Evolutionary conservation across 176 grass and related monocot species (phyloP).

Genomic region (Rhynchospora breviuscula): DNA sequence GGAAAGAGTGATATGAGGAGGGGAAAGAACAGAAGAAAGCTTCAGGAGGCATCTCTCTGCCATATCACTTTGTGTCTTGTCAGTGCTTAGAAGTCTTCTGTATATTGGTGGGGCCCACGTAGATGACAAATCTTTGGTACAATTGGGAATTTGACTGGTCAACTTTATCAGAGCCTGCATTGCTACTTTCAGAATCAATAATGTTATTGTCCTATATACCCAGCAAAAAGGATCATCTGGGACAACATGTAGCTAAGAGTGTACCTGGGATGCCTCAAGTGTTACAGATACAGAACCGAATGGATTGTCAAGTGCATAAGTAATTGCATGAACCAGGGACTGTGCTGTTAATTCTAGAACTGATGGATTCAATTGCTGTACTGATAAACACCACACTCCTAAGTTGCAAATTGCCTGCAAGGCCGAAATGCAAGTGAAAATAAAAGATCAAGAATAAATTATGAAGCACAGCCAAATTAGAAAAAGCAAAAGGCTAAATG

Average conservation of each 20-base stretch:
- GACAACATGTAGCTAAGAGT: background rate
- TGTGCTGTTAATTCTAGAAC: slow-evolving; percentile 34
- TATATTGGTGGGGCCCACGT: slow-evolving; percentile 71
- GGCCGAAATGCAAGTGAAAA: slow-evolving; percentile 10
- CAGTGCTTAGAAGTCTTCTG: slow-evolving; percentile 64
- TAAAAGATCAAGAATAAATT: slow-evolving; percentile 8
- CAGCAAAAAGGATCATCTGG: background rate
- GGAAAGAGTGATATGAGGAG: slow-evolving; percentile 49
- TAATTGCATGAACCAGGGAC: slow-evolving; percentile 39
- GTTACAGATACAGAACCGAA: slow-evolving; percentile 78
- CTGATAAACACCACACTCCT: slow-evolving; percentile 68
- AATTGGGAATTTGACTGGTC: slow-evolving; percentile 35
- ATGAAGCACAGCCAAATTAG: background rate
- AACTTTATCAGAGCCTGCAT: slow-evolving; percentile 58
- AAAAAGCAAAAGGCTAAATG: background rate
- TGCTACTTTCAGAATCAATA: slow-evolving; percentile 22
- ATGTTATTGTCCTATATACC: background rate
- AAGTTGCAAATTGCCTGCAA: slow-evolving; percentile 72
- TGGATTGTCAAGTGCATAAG: slow-evolving; percentile 72
- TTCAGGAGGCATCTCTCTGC: slow-evolving; percentile 74
- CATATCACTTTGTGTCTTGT: slow-evolving; percentile 57
- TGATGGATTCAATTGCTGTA: slow-evolving; percentile 53
- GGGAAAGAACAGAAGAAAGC: slow-evolving; percentile 43
- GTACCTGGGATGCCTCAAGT: slow-evolving; percentile 79
- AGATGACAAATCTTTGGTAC: slow-evolving; percentile 49